phyloP scores from a whole-genome alignment of 495 filamentous ascomycete genomes.

The Hypoxylon subgilvum region DNA sequence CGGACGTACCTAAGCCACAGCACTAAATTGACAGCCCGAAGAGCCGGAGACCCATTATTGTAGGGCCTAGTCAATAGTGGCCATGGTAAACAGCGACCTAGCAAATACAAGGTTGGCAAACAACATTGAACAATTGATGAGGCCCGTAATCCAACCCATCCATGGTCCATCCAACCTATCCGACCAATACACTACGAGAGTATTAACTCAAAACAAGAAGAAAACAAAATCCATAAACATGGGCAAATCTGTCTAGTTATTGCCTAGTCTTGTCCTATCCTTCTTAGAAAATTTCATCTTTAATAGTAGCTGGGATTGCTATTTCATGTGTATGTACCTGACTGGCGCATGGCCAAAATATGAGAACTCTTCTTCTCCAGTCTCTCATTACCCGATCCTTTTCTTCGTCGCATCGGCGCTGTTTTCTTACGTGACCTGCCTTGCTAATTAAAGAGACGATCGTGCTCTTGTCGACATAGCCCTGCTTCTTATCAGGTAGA shows the following conservation, averaged over 20 bases:
- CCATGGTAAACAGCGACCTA: slow-evolving; percentile 17
- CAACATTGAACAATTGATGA: slow-evolving; percentile 16
- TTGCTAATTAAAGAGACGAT: not conserved
- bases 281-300: slow-evolving; percentile 7
- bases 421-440: slow-evolving; percentile 3
- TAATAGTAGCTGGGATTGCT: slow-evolving; percentile 3
- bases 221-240: slow-evolving; percentile 25
- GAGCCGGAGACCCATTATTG: too few species aligned
- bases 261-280: not conserved
- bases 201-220: too few species aligned
- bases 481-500: too few species aligned
- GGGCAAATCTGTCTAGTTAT: slow-evolving; percentile 7
- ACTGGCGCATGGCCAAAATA: slow-evolving; percentile 9
- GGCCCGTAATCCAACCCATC: slow-evolving; percentile 19
- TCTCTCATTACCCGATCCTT: slow-evolving; percentile 1
- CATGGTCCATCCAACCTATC: too few species aligned
- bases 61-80: slow-evolving; percentile 11
- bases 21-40: too few species aligned
- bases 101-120: slow-evolving; percentile 15
- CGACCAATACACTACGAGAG: too few species aligned
- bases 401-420: not conserved
- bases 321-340: too few species aligned
- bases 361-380: slow-evolving; percentile 1
- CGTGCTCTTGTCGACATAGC: slow-evolving; percentile 19
- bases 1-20: too few species aligned